Percentiles rank a stretch among this genome's conserved stretches.
These are phyloP conservation scores for Mycena indigotica DNA, from an alignment of 768 basidiomycete genomes.

Conservation along the genomic window DNA sequence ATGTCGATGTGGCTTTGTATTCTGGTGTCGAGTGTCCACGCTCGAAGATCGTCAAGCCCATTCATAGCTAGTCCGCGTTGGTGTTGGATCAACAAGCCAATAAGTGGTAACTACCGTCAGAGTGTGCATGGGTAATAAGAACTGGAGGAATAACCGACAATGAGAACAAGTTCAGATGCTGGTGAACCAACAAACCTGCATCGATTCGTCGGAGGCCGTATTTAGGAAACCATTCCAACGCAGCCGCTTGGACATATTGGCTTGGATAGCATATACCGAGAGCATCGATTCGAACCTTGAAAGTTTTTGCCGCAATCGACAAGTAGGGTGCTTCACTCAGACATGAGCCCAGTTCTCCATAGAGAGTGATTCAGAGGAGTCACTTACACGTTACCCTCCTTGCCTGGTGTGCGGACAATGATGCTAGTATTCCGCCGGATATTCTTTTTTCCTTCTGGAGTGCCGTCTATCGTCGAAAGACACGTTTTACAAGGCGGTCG, in stretches of 20 bases:
- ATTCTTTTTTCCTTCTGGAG: slow-evolving; percentile 78
- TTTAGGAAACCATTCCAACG: slow-evolving; percentile 59
- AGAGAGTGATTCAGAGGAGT: no score
- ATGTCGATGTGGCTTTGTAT: slow-evolving; percentile 78
- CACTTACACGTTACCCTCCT: slow-evolving; percentile 53
- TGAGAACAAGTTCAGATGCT: no score
- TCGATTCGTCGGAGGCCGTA: slow-evolving; percentile 64
- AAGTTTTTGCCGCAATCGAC: slow-evolving; percentile 90
- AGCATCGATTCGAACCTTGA: slow-evolving; percentile 36
- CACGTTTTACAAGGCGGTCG: slow-evolving; percentile 60
- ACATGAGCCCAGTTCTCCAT: no score
- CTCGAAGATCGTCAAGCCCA: slow-evolving; percentile 37
- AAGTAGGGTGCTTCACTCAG: slow-evolving; percentile 80
- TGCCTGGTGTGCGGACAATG: slow-evolving; percentile 53
- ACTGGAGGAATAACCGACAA: slow-evolving; percentile 71
- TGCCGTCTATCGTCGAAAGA: slow-evolving; percentile 55
- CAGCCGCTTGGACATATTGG: slow-evolving; percentile 31
- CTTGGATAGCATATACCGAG: slow-evolving; percentile 53
- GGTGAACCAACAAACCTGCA: slow-evolving; percentile 33
- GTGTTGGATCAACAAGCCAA: no score
- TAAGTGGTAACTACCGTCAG: slow-evolving; percentile 88
- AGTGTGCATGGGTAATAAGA: slow-evolving; percentile 86
- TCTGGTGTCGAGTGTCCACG: slow-evolving; percentile 67
- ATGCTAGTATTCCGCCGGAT: slow-evolving; percentile 81
- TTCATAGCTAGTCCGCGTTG: no score